phyloP scores from a whole-genome alignment of 148 eudicot genomes.

The Nepenthes gracilis region DNA sequence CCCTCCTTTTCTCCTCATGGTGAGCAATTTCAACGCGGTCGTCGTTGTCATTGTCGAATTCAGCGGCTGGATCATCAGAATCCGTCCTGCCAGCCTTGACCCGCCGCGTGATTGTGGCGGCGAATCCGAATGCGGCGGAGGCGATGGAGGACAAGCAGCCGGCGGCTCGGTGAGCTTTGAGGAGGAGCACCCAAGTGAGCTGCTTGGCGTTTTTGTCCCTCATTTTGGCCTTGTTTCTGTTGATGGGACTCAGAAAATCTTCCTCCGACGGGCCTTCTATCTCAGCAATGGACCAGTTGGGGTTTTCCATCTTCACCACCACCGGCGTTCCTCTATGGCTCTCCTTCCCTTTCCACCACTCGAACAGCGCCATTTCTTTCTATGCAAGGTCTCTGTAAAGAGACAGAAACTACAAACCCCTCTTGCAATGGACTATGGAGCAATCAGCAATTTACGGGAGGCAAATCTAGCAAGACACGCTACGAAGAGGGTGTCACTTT shows the following conservation, averaged over 20 bases:
- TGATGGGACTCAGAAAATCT: not conserved
- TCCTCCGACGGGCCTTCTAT: not conserved
- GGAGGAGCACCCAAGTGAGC: constrained; percentile 10
- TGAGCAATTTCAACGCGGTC: not conserved
- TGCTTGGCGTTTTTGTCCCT: constrained; percentile 12
- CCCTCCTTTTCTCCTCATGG: not conserved
- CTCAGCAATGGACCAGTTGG: not conserved
- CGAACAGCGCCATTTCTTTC: constrained; percentile 42
- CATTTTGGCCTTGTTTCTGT: not conserved
- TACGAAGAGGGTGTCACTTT: too few relatives aligned
- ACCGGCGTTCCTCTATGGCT: not conserved
- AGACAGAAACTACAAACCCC: too few relatives aligned
- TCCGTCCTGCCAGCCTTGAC: too few relatives aligned
- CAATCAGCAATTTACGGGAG: too few relatives aligned
- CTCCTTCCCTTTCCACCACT: constrained; percentile 43
- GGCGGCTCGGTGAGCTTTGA: constrained; percentile 9
- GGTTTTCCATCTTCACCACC: not conserved
- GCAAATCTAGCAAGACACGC: too few relatives aligned
- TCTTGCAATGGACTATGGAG: too few relatives aligned
- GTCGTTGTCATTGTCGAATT: too few relatives aligned
- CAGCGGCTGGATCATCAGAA: too few relatives aligned
- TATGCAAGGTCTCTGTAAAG: too few relatives aligned
- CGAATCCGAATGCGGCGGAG: not conserved
- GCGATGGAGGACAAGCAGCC: constrained; percentile 10
- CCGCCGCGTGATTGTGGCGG: too few relatives aligned